A percentile compares a stretch with the other conserved stretches of the same genome.
These are phyloP conservation scores for Penicillium chermesinum DNA, from an alignment of 495 filamentous ascomycete genomes.

Conservation along the genomic window DNA sequence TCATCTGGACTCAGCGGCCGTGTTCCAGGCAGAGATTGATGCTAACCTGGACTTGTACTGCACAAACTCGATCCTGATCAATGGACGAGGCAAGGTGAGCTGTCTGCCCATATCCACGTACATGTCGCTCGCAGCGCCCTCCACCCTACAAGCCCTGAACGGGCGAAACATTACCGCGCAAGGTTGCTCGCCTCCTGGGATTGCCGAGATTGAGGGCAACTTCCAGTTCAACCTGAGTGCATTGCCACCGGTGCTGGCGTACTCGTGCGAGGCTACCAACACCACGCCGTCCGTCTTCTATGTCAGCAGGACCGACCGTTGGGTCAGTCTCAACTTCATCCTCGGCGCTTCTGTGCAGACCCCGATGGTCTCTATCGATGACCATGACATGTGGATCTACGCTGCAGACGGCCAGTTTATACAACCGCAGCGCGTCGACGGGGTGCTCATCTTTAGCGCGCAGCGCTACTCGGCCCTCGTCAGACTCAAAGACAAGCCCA, in stretches of 20 bases:
- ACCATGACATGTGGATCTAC: conserved; percentile 39
- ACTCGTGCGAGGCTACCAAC: conserved; percentile 33
- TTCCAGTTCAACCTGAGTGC: too few relatives aligned
- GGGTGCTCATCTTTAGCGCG: conserved; percentile 26
- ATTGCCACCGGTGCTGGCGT: conserved; percentile 24
- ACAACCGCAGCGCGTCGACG: conserved; percentile 28
- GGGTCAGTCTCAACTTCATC: conserved; percentile 48
- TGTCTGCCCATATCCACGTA: conserved; percentile 21
- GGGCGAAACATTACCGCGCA: too few relatives aligned
- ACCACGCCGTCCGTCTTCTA: conserved; percentile 29
- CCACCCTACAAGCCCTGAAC: conserved; percentile 37
- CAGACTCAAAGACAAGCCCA: conserved; percentile 30
- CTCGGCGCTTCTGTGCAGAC: conserved; percentile 33
- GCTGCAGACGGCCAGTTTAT: conserved; percentile 37
- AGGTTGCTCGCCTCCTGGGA: too few relatives aligned
- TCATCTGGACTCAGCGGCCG: conserved; percentile 43
- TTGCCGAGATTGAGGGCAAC: too few relatives aligned
- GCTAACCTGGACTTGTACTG: conserved; percentile 44
- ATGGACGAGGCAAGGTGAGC: too few relatives aligned
- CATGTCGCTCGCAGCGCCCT: conserved; percentile 20
- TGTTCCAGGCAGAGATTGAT: conserved; percentile 27
- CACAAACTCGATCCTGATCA: too few relatives aligned
- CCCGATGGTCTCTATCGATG: conserved; percentile 37
- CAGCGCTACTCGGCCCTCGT: conserved; percentile 35
- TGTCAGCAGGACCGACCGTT: conserved; percentile 31